Evolutionary conservation across 176 grass and related monocot genomes (phyloP), one percentile per base, ranked within the genome.

Genomic region (Juncus effusus): DNA sequence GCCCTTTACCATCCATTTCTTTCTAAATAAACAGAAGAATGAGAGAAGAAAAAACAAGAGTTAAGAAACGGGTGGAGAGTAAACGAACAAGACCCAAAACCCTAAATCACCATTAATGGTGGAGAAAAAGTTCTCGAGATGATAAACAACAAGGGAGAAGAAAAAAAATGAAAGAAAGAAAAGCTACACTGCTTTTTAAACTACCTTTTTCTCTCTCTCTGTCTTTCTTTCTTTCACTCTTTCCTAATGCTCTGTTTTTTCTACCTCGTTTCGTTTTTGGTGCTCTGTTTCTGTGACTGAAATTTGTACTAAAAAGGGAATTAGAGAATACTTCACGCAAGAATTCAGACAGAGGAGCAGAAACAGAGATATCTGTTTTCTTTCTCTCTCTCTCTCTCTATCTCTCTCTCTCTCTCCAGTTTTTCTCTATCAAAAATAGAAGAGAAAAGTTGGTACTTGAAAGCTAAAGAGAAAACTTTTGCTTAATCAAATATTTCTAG

Each of bases 141-240:
- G 62, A 19, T 16, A 9, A 28, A 12, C 15, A 59, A 57, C 42
- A 16, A 40, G 41, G 38, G 57, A 47, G 42, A 38, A 59, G 35
- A 72, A 16, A 47, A 72, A 71, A 42, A 47, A 47, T 47, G 2
- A 47, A 47, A 47, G 44, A 47, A 47, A 47, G 44, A 47, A 59
- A 59, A 72, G 68, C 57, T 59, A 72, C 68, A 42, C 68, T 72
- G 54, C 68, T 72, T 72, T 72, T 72, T 42, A 72, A 72, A 72
- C 68, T 12, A 58, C 68, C 68, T 58, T 72, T 45, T 71, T 56
- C 5, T 57, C 36, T 71, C 52, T 1, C 9, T 58, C 16, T 57
- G 2, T 16, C 10, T 40, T 12, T 40, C 13, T 66, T 51, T 28
- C 66, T 14, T 54, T 15, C 3, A 13, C 7, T 36, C 36, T 40